Conservation (phyloP, 2,329 filamentous ascomycete species). For the Boeremia lycopersici region DNA sequence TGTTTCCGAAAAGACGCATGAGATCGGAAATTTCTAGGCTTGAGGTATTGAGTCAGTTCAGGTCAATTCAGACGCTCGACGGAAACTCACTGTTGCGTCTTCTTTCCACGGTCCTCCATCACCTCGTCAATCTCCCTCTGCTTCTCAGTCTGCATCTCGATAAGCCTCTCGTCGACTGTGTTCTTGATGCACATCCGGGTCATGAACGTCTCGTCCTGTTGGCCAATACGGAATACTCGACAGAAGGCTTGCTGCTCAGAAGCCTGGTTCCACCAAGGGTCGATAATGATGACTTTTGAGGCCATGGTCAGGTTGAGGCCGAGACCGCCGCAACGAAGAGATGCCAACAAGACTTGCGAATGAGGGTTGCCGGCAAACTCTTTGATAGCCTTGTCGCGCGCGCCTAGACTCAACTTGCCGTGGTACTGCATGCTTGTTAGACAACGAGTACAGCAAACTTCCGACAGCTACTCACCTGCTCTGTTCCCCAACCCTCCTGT, state of each 20-base stretch:
- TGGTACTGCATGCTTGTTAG: slow-evolving; percentile 46
- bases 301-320: slow-evolving; percentile 67
- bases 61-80: neutral
- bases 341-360: slow-evolving; percentile 59
- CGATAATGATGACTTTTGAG: slow-evolving; percentile 54
- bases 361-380: slow-evolving; percentile 52
- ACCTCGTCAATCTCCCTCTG: slow-evolving; percentile 51
- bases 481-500: slow-evolving; percentile 55
- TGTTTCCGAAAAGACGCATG: slow-evolving; percentile 54
- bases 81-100: slow-evolving; percentile 33
- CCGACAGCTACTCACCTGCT: slow-evolving; percentile 40
- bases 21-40: slow-evolving; percentile 49
- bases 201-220: slow-evolving; percentile 64
- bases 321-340: slow-evolving; percentile 62
- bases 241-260: slow-evolving; percentile 68
- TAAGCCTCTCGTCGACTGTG: slow-evolving; percentile 64
- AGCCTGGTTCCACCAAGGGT: slow-evolving; percentile 65
- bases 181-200: slow-evolving; percentile 62
- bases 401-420: slow-evolving; percentile 54
- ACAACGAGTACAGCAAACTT: neutral
- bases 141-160: slow-evolving; percentile 63
- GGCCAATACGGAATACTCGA: slow-evolving; percentile 69
- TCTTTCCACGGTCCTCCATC: slow-evolving; percentile 49
- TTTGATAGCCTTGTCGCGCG: slow-evolving; percentile 55
- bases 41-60: slow-evolving; percentile 9